Evolutionary conservation across 345 rosid genomes (phyloP).

Genomic region (Brassica carinata): DNA sequence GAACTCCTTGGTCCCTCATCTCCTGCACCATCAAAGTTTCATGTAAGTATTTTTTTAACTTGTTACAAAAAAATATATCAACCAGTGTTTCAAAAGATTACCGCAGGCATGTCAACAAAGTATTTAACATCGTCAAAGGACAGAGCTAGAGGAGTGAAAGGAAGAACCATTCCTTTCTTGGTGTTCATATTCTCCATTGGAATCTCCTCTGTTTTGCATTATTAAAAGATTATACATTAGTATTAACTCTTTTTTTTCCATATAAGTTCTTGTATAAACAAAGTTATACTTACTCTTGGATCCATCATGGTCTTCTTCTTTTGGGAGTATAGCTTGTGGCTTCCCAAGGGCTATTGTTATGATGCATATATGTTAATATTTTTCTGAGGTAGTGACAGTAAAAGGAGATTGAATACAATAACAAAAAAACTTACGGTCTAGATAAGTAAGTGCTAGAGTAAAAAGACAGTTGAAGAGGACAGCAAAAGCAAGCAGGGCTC

Average conservation of each 20-base stretch:
- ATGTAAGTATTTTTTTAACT: not conserved
- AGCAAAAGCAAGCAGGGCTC: constrained; percentile 60
- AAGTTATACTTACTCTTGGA: constrained; percentile 11
- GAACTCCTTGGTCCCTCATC: constrained; percentile 88
- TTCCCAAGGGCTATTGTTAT: constrained; percentile 63
- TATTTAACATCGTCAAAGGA: constrained; percentile 64
- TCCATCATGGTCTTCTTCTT: constrained; percentile 35
- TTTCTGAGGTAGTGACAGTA: not conserved
- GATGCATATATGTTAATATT: constrained; percentile 10
- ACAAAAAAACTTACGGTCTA: constrained; percentile 57
- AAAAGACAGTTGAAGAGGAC: constrained; percentile 74
- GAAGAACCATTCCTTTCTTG: constrained; percentile 82
- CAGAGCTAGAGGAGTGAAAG: constrained; percentile 78
- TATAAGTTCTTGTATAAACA: not conserved
- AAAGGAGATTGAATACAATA: not conserved
- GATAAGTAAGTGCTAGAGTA: constrained; percentile 68
- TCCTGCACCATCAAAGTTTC: constrained; percentile 48
- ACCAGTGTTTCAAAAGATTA: constrained; percentile 29
- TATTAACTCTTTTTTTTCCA: not conserved
- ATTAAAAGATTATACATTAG: not conserved
- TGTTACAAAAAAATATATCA: not conserved
- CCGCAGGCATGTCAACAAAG: constrained; percentile 81
- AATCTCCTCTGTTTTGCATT: constrained; percentile 50
- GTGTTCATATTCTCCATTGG: constrained; percentile 42
- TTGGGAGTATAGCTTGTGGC: constrained; percentile 64